Percentiles rank a stretch among this genome's conserved stretches.
These are phyloP conservation scores for Tinospora cordifolia DNA, from an alignment of 164 flowering plant species.

Conservation along the genomic window DNA sequence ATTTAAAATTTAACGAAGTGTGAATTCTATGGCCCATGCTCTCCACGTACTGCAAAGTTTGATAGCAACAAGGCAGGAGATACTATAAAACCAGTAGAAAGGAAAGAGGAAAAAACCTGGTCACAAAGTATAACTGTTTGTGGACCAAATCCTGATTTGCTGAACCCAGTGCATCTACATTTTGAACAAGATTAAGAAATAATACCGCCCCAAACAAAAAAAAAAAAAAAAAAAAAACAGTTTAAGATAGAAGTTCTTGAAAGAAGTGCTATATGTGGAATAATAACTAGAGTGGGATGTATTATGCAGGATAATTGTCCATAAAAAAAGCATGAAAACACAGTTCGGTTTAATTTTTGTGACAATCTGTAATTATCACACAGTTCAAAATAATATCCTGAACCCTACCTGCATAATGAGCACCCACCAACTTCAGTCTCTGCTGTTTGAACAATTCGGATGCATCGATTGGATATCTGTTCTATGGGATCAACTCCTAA, in stretches of 20 bases:
- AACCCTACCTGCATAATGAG: slow-evolving; percentile 62
- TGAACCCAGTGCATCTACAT: slow-evolving; percentile 56
- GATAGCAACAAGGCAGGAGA: not conserved
- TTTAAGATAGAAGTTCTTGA: not conserved
- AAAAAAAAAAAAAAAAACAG: not conserved
- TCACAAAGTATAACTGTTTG: slow-evolving; percentile 81
- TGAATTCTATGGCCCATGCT: not conserved
- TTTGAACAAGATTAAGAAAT: not conserved
- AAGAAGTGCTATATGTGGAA: not conserved
- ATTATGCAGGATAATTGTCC: not conserved
- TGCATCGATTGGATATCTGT: slow-evolving; percentile 57
- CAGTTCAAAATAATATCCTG: not conserved
- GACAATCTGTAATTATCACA: not conserved
- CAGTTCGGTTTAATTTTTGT: not conserved
- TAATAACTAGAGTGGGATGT: not conserved
- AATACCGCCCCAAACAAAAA: too few relatives aligned
- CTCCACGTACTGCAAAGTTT: not conserved
- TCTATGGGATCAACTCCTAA: slow-evolving; percentile 65
- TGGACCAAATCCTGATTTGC: slow-evolving; percentile 59
- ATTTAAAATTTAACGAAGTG: not conserved
- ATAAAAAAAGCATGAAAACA: not conserved
- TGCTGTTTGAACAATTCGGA: slow-evolving; percentile 50
- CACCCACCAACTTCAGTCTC: slow-evolving; percentile 58
- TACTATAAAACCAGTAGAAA: not conserved
- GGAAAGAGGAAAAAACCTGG: slow-evolving; percentile 46